phyloP scores from a whole-genome alignment of 805 yeast genomes.

The Candida vaughaniae region DNA sequence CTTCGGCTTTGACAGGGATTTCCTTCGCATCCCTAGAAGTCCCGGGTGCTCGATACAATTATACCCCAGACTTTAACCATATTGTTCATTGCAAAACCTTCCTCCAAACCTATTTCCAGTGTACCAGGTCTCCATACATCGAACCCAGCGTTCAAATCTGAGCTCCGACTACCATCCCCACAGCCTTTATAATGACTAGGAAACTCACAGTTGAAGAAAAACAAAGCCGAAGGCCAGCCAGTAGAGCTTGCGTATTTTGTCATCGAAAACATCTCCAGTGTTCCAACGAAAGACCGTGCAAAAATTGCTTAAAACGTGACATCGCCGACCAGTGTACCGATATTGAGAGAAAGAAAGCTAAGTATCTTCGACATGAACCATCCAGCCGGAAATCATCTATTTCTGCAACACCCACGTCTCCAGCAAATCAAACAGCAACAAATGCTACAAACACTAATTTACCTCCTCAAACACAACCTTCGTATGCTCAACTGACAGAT shows the following conservation, averaged over 20 bases:
- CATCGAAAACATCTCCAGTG: constrained; percentile 75
- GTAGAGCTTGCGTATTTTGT: constrained; percentile 71
- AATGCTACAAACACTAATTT: too few relatives aligned
- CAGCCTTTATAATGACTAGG: constrained; percentile 51
- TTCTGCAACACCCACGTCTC: too few relatives aligned
- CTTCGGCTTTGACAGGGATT: too few relatives aligned
- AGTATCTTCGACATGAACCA: constrained; percentile 25
- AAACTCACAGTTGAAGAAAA: constrained; percentile 54
- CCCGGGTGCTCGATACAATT: neutral
- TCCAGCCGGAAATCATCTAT: neutral
- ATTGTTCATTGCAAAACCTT: too few relatives aligned
- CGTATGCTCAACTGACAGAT: neutral
- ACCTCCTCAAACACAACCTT: neutral
- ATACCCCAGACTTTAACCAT: constrained; percentile 1
- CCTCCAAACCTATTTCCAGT: too few relatives aligned
- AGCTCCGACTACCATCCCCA: neutral
- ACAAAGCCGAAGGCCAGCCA: constrained; percentile 56
- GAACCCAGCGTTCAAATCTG: too few relatives aligned
- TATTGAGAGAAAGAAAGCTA: constrained; percentile 53
- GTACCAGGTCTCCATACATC: too few relatives aligned
- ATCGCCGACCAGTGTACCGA: constrained; percentile 56
- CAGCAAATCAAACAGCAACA: neutral
- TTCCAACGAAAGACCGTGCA: constrained; percentile 67
- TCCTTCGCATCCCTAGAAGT: too few relatives aligned
- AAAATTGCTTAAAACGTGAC: constrained; percentile 64